A percentile compares a stretch with the other conserved stretches of the same genome.
Conservation (phyloP, 768 basidiomycete species). For the Coprinopsis strossmayeri region DNA sequence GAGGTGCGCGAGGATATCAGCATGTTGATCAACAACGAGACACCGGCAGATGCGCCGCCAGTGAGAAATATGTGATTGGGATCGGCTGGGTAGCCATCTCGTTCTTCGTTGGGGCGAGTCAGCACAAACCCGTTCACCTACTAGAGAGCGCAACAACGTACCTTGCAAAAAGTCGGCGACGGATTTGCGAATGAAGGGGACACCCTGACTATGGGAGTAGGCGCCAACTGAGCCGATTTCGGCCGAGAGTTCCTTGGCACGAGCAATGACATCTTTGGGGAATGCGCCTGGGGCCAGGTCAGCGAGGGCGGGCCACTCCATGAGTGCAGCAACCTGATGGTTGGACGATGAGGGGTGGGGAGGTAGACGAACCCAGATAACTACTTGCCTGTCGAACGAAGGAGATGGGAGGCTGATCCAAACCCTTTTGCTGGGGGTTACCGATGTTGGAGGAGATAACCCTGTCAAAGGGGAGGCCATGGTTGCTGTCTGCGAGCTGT, state of each 20-base stretch:
- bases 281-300: slow-evolving; percentile 72
- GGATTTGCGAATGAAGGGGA: slow-evolving; percentile 78
- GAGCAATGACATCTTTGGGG: slow-evolving; percentile 77
- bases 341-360: slow-evolving; percentile 7
- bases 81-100: slow-evolving; percentile 82
- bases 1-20: slow-evolving; percentile 61
- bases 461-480: slow-evolving; percentile 74
- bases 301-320: slow-evolving; percentile 86
- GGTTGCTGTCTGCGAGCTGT: slow-evolving; percentile 49
- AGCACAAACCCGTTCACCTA: slow-evolving; percentile 7
- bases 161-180: slow-evolving; percentile 89
- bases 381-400: slow-evolving; percentile 76
- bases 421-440: slow-evolving; percentile 93
- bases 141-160: slow-evolving; percentile 27
- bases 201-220: slow-evolving; percentile 93
- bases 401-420: slow-evolving; percentile 90
- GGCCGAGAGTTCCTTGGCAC: slow-evolving; percentile 70
- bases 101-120: slow-evolving; percentile 43
- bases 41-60: slow-evolving; percentile 89
- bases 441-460: slow-evolving; percentile 96
- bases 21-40: slow-evolving; percentile 79
- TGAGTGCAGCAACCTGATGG: slow-evolving; percentile 75
- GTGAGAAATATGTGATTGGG: slow-evolving; percentile 91
- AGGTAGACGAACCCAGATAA: background rate
- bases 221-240: slow-evolving; percentile 94